Percentiles rank a stretch among this genome's conserved stretches.
phyloP scores from a whole-genome alignment of 805 yeast genomes.

The Candida vartiovaarae region DNA sequence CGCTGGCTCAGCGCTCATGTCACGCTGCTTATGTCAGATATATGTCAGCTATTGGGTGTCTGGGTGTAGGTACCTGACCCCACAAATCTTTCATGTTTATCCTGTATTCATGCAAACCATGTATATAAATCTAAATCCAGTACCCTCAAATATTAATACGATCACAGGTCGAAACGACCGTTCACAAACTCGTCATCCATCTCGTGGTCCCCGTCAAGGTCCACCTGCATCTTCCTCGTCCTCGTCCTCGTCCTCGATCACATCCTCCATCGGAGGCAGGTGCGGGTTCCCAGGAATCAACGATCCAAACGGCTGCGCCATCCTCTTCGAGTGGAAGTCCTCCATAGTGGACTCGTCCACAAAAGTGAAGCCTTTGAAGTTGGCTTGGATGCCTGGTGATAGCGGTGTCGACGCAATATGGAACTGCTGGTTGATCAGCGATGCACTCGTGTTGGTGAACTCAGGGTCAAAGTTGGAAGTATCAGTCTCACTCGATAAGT shows the following conservation, averaged over 20 bases:
- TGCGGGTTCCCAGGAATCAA: conserved; percentile 76
- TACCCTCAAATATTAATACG: too few species aligned
- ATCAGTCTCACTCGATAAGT: conserved; percentile 82
- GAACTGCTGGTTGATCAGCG: conserved; percentile 64
- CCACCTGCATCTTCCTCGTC: conserved; percentile 36
- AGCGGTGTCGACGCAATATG: conserved; percentile 61
- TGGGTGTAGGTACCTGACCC: too few species aligned
- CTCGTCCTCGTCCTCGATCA: conserved; percentile 61
- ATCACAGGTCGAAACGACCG: conserved; percentile 77
- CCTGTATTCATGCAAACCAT: too few species aligned
- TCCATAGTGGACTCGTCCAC: conserved; percentile 92
- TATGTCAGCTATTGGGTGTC: too few species aligned
- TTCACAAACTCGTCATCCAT: conserved; percentile 81
- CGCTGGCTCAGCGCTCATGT: too few species aligned
- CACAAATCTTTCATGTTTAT: too few species aligned
- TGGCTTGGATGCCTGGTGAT: conserved; percentile 92
- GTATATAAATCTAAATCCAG: too few species aligned
- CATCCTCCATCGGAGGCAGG: conserved; percentile 78
- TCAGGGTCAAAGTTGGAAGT: conserved; percentile 98
- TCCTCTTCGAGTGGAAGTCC: conserved; percentile 53
- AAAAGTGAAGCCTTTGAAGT: conserved; percentile 93
- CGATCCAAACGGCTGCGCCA: conserved; percentile 47
- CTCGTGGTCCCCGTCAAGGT: conserved; percentile 43
- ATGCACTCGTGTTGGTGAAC: conserved; percentile 86
- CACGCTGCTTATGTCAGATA: too few species aligned